Evolutionary conservation across 1,139 yeast genomes (phyloP), one percentile per base, ranked within the genome.

Genomic region (Kodamaea sp.): DNA sequence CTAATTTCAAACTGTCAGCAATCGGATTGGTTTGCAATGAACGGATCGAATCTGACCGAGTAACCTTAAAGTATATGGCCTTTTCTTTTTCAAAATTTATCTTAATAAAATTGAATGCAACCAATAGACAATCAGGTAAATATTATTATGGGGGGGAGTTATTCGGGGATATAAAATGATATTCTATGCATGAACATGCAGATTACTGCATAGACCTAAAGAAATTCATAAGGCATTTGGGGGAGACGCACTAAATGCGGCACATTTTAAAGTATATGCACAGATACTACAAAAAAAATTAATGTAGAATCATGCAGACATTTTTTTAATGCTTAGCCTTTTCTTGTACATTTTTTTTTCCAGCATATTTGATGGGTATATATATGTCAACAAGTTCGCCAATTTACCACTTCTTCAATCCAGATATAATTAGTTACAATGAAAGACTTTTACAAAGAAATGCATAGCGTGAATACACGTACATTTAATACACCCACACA

Each of bases 401-500:
- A 22, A 26, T 32, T 24, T 32, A 24, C 28, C 15, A 7, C 35
- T 15, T 24, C 24, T 15, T 15, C 20, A 15, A 4, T 3, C 20
- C 20, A 15, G 20, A 15, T 15, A 15, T 15, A 15, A 15, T 15
- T 15, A 15, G 20, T 15, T 15, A 15, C 20, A 15, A 15, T 15
- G 20, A 15, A 15, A 15, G 20, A 4, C 20, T 15, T 15, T 15
- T 15, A 15, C 20, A 15, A 15, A 15, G 20, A 15, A 15, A 15
- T 15, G 20, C 20, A 15, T 15, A 15, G 20, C 20, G 20, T 15
- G 20, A 15, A 15, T 15, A 15, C 15, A 12, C 11, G 31, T 10
- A 10, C 6, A 7, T 10, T 24, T 25, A 27, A 24, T 11, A 7
- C 36, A 2, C 53, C 10, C 58, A 54, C 43, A 42, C 62, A 67